phyloP scores from a whole-genome alignment of 352 stramenopile species.

The Peronosclerospora sorghi region DNA sequence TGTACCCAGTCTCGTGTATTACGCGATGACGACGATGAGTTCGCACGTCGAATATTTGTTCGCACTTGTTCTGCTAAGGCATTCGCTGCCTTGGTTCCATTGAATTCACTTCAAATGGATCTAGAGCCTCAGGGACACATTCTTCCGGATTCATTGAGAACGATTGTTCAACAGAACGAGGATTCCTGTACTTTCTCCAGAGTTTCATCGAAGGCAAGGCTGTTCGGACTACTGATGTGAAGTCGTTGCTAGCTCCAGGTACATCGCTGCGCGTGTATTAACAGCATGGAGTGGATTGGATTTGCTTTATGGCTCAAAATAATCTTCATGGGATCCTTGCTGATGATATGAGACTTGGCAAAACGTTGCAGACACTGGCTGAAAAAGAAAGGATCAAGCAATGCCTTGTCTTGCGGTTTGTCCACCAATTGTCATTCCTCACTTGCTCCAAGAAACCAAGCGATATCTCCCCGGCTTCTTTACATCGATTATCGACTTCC shows the following conservation, averaged over 20 bases:
- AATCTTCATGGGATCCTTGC: slow-evolving; percentile 71
- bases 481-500: slow-evolving; percentile 62
- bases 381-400: neutral
- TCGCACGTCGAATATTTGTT: slow-evolving; percentile 25
- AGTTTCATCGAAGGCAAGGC: slow-evolving; percentile 48
- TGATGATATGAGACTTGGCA: slow-evolving; percentile 88
- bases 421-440: slow-evolving; percentile 88
- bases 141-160: slow-evolving; percentile 8
- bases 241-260: slow-evolving; percentile 15
- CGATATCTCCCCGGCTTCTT: slow-evolving; percentile 72
- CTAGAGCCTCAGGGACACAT: slow-evolving; percentile 13
- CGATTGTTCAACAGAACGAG: slow-evolving; percentile 34
- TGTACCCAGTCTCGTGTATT: slow-evolving; percentile 58
- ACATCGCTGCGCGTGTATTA: slow-evolving; percentile 56
- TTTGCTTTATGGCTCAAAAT: slow-evolving; percentile 59
- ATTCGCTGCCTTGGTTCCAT: slow-evolving; percentile 61
- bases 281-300: slow-evolving; percentile 68
- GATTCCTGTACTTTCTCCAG: slow-evolving; percentile 51
- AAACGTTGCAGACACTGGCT: slow-evolving; percentile 91
- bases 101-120: slow-evolving; percentile 72
- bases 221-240: slow-evolving; percentile 28
- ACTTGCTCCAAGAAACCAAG: slow-evolving; percentile 90
- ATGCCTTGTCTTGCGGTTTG: slow-evolving; percentile 82
- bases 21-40: slow-evolving; percentile 57
- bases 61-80: slow-evolving; percentile 37